Base-by-base conservation (phyloP, 140 eudicot genomes). In the Bidens hawaiensis region DNA sequence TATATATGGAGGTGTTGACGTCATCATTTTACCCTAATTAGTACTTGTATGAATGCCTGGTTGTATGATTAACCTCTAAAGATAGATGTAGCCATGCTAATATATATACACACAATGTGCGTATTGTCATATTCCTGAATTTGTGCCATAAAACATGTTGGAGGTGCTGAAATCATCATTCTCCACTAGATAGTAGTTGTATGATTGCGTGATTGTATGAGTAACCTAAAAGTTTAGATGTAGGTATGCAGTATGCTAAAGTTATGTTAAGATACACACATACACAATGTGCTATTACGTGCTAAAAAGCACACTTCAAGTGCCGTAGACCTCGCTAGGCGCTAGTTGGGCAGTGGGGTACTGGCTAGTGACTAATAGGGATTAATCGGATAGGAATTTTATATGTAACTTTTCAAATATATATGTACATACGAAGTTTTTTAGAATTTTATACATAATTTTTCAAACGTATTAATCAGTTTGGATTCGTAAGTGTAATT, bases 131-230 rank as follows among this genome's bases (percentile, higher is more conserved):
- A 53, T 36, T 66, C 13, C 71, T 36, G 34, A 24, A 23, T 24
- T 22, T n/a, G 38, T 65, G 62, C 36, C 27, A 62, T 65, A 65
- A 34, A 65, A n/a, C 51, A 15, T 65, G 62, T 38, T 11, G 13
- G 13, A 38, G 45, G 45, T 38, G 14, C 45, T 38, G 45, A 38
- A 38, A 15, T n/a, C n/a, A n/a, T n/a, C n/a, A n/a, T n/a, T n/a
- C n/a, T n/a, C n/a, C n/a, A n/a, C n/a, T n/a, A n/a, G n/a, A n/a
- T n/a, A n/a, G n/a, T n/a, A n/a, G n/a, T n/a, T 42, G 15, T 16
- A 23, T 40, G 9, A 15, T 43, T 15, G 50, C 16, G 2, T 45
- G 50, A 45, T 45, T n/a, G 50, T 45, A 16, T 45, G 45, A 38
- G 45, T 38, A 45, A 45, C 23, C 9, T 45, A 3, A 16, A 15